Evolutionary conservation across 192 early-diverging fungal species (phyloP).

Genomic region (Paraglomus brasilianum): DNA sequence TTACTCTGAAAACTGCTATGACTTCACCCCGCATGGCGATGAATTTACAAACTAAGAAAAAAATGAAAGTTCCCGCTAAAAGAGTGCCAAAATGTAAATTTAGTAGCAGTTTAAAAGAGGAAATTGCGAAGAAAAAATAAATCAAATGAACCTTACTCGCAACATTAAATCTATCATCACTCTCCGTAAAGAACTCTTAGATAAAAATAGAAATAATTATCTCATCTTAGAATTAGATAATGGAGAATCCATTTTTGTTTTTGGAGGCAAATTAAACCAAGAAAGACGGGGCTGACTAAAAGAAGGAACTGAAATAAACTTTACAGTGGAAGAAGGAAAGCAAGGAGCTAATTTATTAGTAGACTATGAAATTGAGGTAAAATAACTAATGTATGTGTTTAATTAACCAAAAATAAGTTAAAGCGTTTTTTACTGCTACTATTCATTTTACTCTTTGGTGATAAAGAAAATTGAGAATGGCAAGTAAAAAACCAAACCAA

Average conservation of each 20-base stretch:
- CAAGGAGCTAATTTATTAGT: conserved; percentile 12
- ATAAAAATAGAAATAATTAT: conserved; percentile 8
- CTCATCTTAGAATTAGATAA: conserved; percentile 16
- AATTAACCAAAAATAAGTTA: no score
- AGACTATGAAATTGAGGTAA: conserved; percentile 15
- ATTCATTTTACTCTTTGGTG: no score
- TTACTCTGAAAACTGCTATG: conserved; percentile 8
- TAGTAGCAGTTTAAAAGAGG: not conserved
- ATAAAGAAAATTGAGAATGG: no score
- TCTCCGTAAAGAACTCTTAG: not conserved
- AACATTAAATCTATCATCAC: not conserved
- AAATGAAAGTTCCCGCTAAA: conserved; percentile 18
- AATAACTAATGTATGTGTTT: no score
- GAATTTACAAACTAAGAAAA: conserved; percentile 20
- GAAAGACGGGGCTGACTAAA: conserved; percentile 8
- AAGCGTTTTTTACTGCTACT: no score
- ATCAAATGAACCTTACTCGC: conserved; percentile 7
- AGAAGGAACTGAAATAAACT: conserved; percentile 5
- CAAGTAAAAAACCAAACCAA: no score
- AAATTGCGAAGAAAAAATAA: conserved; percentile 18
- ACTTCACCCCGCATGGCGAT: conserved; percentile 2
- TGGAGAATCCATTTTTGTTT: conserved; percentile 7
- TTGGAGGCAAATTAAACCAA: not conserved
- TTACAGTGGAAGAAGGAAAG: conserved; percentile 9
- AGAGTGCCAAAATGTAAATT: conserved; percentile 22